Conservation (phyloP, 139 green algal genomes). For the Limnomonas spitsbergensis region DNA sequence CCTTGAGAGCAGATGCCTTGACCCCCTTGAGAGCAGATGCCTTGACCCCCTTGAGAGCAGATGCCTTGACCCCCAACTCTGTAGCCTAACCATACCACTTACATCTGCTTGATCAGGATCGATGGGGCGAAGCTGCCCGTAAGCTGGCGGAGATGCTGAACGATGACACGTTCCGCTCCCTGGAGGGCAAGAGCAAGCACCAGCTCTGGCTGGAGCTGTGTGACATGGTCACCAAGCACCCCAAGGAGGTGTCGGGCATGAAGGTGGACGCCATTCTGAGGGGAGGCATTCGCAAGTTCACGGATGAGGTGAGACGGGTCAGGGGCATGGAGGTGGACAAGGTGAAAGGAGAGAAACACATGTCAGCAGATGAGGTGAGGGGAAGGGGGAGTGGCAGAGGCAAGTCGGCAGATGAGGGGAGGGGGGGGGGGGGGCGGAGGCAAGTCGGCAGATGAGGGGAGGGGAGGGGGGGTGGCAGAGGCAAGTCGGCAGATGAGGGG, state of each 20-base stretch:
- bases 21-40: too few species aligned
- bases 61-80: too few species aligned
- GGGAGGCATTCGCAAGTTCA: conserved; percentile 82
- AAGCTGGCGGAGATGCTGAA: conserved; percentile 78
- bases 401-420: background rate
- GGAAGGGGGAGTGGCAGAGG: background rate
- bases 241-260: conserved; percentile 53
- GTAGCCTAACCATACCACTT: too few species aligned
- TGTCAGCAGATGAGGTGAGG: too few species aligned
- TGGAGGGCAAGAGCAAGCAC: conserved; percentile 92
- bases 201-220: conserved; percentile 97
- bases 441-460: too few species aligned
- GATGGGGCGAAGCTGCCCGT: conserved; percentile 77
- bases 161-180: conserved; percentile 86
- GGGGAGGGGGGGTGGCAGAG: too few species aligned
- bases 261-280: conserved; percentile 82
- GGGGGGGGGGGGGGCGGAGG: too few species aligned
- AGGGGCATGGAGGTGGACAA: background rate
- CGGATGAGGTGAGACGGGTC: conserved; percentile 69
- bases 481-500: too few species aligned
- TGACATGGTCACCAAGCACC: conserved; percentile 92
- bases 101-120: conserved; percentile 47
- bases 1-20: too few species aligned
- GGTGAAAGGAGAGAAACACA: background rate
- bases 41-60: too few species aligned